Base-by-base conservation (phyloP, 2,329 filamentous ascomycete species). In the Alternaria arborescens region DNA sequence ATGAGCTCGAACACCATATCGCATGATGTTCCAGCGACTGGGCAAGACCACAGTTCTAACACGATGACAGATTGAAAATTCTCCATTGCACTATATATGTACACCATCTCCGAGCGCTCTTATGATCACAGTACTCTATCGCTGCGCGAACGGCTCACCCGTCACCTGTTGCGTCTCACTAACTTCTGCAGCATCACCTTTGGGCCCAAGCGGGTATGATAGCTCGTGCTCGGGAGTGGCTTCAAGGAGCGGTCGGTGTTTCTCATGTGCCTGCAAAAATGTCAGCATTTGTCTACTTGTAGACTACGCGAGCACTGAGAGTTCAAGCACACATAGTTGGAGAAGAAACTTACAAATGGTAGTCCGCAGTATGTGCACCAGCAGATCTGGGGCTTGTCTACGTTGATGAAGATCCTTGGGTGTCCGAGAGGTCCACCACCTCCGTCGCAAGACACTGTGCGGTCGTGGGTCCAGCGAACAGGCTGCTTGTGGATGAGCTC, bases 401-500 rank as follows among this genome's bases (percentile, higher is more conserved):
- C 90, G 82, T 99, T 99, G 87, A 99, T 99, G 80, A 93, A 99
- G 82, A 99, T 91, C 75, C 88, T 88, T 51, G 95, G 95, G 80
- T 99, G 95, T 43, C 95, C 95, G 56, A 92, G 83, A 32, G 94
- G 90, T 46, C 94, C 95, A 69, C 94, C 94, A 60, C 94, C 95
- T 60, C 95, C 95, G 74, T 98, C 94, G 78, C 95, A 99, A 44
- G 89, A 89, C 52, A 96, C 94, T 50, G 91, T 81, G 63, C 89
- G 87, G 66, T 92, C 87, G 77, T 97, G 90, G 61, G 90, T 92
- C 94, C 95, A 99, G 79, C 88, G 87, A 36, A 99, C 95, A 20
- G 94, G 94, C 81, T 97, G 91, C 84, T 94, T 90, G 86, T 99
- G 95, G 75, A 98, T 94, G 79, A 99, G 88, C 71, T 96, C 92